Conservation (phyloP, 2,329 filamentous ascomycete genomes). For the Talaromyces pinophilus region DNA sequence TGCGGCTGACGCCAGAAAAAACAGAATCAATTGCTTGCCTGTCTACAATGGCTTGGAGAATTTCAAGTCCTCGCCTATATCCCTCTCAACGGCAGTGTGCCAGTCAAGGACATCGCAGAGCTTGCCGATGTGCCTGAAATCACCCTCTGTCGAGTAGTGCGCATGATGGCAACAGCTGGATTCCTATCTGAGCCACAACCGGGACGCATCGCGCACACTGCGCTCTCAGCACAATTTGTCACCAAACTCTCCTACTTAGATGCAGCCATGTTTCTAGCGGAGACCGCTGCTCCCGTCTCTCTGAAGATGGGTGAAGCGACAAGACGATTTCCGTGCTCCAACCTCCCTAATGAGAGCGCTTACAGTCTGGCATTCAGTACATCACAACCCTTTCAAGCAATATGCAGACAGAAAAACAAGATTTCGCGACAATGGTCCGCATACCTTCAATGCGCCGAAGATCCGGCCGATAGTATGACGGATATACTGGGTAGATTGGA, state of each 20-base stretch:
- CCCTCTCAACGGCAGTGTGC: constrained; percentile 41
- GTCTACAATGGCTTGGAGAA: constrained; percentile 48
- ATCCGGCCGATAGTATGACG: background rate
- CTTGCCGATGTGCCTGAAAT: constrained; percentile 43
- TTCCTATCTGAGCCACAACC: constrained; percentile 41
- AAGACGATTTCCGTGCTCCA: background rate
- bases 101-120: constrained; percentile 46
- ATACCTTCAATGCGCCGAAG: background rate
- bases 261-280: constrained; percentile 44
- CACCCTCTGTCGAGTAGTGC: constrained; percentile 41
- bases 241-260: constrained; percentile 39
- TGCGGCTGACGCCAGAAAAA: background rate
- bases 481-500: background rate
- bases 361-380: background rate
- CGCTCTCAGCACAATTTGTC: constrained; percentile 43
- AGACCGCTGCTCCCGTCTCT: constrained; percentile 38
- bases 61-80: constrained; percentile 51
- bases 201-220: constrained; percentile 41
- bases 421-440: background rate
- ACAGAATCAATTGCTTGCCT: constrained; percentile 39
- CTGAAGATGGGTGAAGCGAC: constrained; percentile 35
- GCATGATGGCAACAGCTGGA: constrained; percentile 36
- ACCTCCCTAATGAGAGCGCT: background rate
- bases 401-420: background rate
- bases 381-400: background rate